These are phyloP conservation scores for Xylaria sp. DNA, from an alignment of 2,329 filamentous ascomycete species.

Conservation along the genomic window DNA sequence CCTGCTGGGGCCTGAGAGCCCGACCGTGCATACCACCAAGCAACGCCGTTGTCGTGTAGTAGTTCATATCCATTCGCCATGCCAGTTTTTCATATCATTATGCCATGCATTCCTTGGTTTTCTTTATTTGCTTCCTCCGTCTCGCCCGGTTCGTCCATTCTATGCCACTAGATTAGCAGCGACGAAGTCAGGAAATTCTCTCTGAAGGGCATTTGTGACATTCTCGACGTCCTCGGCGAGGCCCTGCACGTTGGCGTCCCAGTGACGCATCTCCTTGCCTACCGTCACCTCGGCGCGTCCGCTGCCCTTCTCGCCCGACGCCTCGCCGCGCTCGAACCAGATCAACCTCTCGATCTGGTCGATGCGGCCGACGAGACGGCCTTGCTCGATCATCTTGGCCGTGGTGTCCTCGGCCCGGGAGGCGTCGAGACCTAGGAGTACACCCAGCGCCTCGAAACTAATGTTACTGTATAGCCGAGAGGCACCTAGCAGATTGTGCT, in stretches of 20 bases:
- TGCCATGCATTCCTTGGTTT: neutral
- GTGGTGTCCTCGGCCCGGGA: constrained; percentile 91
- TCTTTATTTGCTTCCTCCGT: neutral
- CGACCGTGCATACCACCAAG: constrained; percentile 1
- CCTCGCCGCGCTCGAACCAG: constrained; percentile 82
- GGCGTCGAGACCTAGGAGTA: constrained; percentile 79
- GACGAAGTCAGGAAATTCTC: constrained; percentile 78
- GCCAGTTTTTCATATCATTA: constrained; percentile 14
- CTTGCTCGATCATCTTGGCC: constrained; percentile 95
- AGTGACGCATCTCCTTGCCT: constrained; percentile 80
- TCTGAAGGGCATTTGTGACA: constrained; percentile 82
- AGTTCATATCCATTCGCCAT: constrained; percentile 23
- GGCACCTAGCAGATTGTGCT: constrained; percentile 92
- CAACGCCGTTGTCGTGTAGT: constrained; percentile 12
- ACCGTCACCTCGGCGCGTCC: constrained; percentile 71
- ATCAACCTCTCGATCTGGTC: constrained; percentile 93
- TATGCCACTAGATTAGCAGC: constrained; percentile 61
- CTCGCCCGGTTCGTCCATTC: neutral
- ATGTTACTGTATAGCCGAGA: constrained; percentile 85
- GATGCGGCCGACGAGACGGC: constrained; percentile 85
- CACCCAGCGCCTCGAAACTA: constrained; percentile 77
- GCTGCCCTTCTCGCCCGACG: constrained; percentile 74
- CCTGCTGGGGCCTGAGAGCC: neutral
- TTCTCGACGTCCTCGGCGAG: constrained; percentile 91
- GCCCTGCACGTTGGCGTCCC: constrained; percentile 89